A percentile compares a stretch with the other conserved stretches of the same genome.
These are phyloP conservation scores for Pyricularia pennisetigena DNA, from an alignment of 2,329 filamentous ascomycete genomes.

Conservation along the genomic window DNA sequence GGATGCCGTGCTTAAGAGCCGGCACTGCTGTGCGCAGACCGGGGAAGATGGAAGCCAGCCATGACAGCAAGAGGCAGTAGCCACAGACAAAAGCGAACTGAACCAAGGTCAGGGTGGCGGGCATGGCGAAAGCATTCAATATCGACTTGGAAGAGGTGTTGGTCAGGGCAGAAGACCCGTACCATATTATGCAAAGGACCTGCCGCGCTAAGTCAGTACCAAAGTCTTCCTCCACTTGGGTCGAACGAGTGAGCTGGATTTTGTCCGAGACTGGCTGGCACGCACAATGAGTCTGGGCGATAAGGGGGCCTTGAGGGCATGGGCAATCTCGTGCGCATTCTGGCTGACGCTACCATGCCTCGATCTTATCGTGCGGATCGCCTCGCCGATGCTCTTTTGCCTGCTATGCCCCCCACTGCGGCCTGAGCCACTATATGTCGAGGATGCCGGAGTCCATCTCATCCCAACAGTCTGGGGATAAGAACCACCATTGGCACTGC, in stretches of 20 bases:
- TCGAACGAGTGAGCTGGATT: background rate
- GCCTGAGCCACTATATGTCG: conserved; percentile 21
- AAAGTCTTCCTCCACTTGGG: background rate
- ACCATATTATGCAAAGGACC: conserved; percentile 85
- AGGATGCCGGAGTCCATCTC: conserved; percentile 6
- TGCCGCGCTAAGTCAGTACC: conserved; percentile 24
- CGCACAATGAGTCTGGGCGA: conserved; percentile 81
- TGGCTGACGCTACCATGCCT: conserved; percentile 80
- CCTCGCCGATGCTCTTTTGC: conserved; percentile 83
- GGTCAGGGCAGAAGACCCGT: conserved; percentile 86
- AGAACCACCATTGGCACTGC: conserved; percentile 8
- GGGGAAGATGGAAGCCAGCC: conserved; percentile 64
- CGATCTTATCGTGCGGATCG: conserved; percentile 72
- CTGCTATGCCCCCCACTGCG: conserved; percentile 43
- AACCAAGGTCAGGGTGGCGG: conserved; percentile 80
- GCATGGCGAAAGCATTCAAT: conserved; percentile 80
- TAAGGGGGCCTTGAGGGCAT: conserved; percentile 80
- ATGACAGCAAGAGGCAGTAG: conserved; percentile 74
- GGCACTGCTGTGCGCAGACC: conserved; percentile 61
- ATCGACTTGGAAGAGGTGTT: conserved; percentile 98
- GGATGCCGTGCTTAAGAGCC: conserved; percentile 74
- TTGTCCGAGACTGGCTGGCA: conserved; percentile 5
- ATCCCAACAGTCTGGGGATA: conserved; percentile 9
- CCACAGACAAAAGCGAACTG: conserved; percentile 90
- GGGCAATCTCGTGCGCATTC: conserved; percentile 87